Evolutionary conservation across 192 early-diverging fungal species (phyloP).

Genomic region (Coemansia sp.): DNA sequence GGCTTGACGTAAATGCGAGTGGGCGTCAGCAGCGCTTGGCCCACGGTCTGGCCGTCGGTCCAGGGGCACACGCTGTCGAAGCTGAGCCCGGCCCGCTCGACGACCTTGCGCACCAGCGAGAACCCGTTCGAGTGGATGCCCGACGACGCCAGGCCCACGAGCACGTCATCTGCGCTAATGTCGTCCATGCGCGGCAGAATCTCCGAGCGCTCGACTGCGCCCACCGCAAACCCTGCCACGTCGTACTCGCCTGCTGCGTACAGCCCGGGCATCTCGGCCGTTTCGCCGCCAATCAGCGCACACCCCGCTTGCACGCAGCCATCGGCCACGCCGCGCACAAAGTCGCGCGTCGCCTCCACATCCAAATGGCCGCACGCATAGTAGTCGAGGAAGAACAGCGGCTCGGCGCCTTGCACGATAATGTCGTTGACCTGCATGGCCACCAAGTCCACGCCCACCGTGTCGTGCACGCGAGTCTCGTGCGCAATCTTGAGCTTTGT

Average conservation of each 20-base stretch:
- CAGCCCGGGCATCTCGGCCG: slow-evolving; percentile 98
- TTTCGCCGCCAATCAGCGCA: slow-evolving; percentile 98
- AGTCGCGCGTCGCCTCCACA: slow-evolving; percentile 84
- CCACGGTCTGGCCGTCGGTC: slow-evolving; percentile 58
- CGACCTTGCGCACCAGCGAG: slow-evolving; percentile 92
- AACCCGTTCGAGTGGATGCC: slow-evolving; percentile 99
- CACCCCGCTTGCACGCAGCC: slow-evolving; percentile 88
- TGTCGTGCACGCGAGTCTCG: slow-evolving; percentile 78
- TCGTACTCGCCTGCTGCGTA: slow-evolving; percentile 87
- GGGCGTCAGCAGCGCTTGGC: slow-evolving; percentile 84
- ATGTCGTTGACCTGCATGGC: slow-evolving; percentile 99
- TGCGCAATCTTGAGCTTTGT: slow-evolving; percentile 99
- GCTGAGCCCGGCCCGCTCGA: slow-evolving; percentile 70
- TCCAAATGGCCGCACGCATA: slow-evolving; percentile 94
- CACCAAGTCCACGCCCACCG: slow-evolving; percentile 96
- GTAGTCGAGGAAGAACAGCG: slow-evolving; percentile 98
- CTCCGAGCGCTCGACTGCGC: slow-evolving; percentile 87
- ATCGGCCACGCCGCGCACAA: slow-evolving; percentile 91
- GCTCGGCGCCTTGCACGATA: slow-evolving; percentile 98
- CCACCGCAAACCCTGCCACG: slow-evolving; percentile 95
- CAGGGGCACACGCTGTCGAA: slow-evolving; percentile 83
- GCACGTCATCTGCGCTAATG: slow-evolving; percentile 76
- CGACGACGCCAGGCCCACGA: slow-evolving; percentile 91
- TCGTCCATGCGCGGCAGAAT: slow-evolving; percentile 80
- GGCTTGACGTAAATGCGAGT: slow-evolving; percentile 96